These are phyloP conservation scores for Fusarium sp. DNA, from an alignment of 2,329 filamentous ascomycete genomes.

Conservation along the genomic window DNA sequence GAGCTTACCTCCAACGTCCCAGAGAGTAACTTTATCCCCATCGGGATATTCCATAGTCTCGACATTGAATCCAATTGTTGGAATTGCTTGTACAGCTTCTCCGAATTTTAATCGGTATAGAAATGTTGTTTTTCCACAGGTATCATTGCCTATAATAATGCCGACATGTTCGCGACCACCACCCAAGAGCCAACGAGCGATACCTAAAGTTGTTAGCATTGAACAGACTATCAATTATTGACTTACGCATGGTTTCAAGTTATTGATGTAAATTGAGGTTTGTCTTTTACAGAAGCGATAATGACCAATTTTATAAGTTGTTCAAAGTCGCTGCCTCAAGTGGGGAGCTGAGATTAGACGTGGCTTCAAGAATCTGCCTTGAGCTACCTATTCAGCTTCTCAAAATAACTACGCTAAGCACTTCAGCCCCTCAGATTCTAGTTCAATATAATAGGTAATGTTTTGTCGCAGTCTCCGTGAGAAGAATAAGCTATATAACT, in stretches of 20 bases:
- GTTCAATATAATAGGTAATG: background rate
- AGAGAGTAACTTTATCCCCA: conserved; percentile 42
- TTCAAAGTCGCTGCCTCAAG: conserved; percentile 41
- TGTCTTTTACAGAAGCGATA: background rate
- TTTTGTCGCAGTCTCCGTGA: too few species aligned
- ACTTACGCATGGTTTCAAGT: conserved; percentile 39
- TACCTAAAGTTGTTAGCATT: conserved; percentile 25
- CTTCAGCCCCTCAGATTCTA: conserved; percentile 6
- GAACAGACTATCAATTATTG: rapidly evolving
- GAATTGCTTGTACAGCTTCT: conserved; percentile 93
- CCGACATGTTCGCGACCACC: conserved; percentile 36
- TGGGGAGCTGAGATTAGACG: conserved; percentile 40
- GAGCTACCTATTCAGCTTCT: conserved; percentile 2
- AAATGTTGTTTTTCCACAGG: conserved; percentile 79
- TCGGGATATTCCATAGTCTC: conserved; percentile 71
- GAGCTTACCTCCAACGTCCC: conserved; percentile 48
- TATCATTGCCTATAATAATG: conserved; percentile 43
- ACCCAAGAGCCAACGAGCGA: conserved; percentile 42
- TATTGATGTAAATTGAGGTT: background rate
- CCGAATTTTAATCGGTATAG: conserved; percentile 88
- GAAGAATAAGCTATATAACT: background rate
- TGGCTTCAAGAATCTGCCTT: conserved; percentile 39
- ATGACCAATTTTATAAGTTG: conserved; percentile 1
- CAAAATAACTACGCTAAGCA: conserved; percentile 5
- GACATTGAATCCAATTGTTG: conserved; percentile 95